Percentiles rank a stretch among this genome's conserved stretches.
Conservation (phyloP, 2,329 filamentous ascomycete genomes). For the Talaromyces sp. region DNA sequence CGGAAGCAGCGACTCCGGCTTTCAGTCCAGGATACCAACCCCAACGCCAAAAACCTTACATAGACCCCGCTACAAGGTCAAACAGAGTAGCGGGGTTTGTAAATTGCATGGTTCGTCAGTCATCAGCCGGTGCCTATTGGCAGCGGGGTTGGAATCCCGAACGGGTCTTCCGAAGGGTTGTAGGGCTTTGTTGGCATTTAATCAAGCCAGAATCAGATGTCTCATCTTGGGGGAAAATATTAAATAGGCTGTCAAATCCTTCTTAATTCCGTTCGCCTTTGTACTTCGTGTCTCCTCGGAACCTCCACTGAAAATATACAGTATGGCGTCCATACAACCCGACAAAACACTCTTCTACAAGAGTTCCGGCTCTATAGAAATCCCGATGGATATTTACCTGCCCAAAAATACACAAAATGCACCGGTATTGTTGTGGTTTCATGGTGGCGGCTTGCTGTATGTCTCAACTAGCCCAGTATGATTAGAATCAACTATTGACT, state of each 20-base stretch:
- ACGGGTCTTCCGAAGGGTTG: neutral
- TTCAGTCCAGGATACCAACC: neutral
- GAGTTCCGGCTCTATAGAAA: constrained; percentile 1
- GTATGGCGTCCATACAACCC: constrained; percentile 11
- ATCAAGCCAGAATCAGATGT: neutral
- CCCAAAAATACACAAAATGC: constrained; percentile 8
- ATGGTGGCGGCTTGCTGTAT: constrained; percentile 12
- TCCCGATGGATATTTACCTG: constrained; percentile 11
- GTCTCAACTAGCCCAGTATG: neutral
- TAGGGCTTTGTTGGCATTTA: neutral
- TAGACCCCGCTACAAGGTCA: no score
- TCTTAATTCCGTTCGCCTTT: neutral
- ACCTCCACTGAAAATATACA: neutral
- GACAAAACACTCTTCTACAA: constrained; percentile 8
- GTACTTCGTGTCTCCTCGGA: neutral
- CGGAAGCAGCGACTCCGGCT: neutral
- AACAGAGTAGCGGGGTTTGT: neutral
- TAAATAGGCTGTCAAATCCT: neutral
- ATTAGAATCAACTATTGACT: neutral
- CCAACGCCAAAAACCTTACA: neutral
- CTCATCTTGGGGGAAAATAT: neutral
- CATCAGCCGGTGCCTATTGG: neutral
- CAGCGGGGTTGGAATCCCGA: neutral
- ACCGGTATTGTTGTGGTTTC: constrained; percentile 12
- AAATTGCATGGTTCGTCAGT: neutral